A percentile compares a stretch with the other conserved stretches of the same genome.
phyloP scores from a whole-genome alignment of 2,329 filamentous ascomycete genomes.

The Colletotrichum sp. region DNA sequence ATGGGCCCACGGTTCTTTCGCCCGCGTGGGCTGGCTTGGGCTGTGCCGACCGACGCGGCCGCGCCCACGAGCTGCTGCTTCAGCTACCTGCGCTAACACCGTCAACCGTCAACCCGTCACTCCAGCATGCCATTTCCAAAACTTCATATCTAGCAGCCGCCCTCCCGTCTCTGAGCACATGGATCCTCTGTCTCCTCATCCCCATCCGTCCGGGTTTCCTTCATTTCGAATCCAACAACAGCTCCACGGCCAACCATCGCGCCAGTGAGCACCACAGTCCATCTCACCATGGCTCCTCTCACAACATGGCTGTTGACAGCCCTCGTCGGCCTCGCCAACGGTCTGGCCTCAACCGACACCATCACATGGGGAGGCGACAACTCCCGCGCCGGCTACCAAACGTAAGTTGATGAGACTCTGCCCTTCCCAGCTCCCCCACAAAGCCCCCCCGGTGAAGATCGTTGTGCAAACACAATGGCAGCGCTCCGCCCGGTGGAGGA shows the following conservation, averaged over 20 bases:
- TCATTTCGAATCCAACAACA: background rate
- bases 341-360: slow-evolving; percentile 53
- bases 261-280: slow-evolving; percentile 3
- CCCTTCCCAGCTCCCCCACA: too few species aligned
- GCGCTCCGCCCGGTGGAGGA: background rate
- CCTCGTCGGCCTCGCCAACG: slow-evolving; percentile 31
- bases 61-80: background rate
- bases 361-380: slow-evolving; percentile 67
- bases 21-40: slow-evolving; percentile 2
- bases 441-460: background rate
- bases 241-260: background rate
- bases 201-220: slow-evolving; percentile 9
- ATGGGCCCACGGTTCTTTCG: slow-evolving; percentile 6
- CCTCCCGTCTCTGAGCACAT: background rate
- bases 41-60: slow-evolving; percentile 1
- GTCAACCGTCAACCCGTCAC: background rate
- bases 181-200: background rate
- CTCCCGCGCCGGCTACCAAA: slow-evolving; percentile 57
- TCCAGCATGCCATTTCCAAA: background rate
- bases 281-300: slow-evolving; percentile 9
- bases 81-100: background rate
- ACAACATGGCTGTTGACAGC: slow-evolving; percentile 25
- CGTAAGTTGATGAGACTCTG: slow-evolving; percentile 37
- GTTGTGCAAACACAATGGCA: background rate
- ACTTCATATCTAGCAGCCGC: slow-evolving; percentile 12